Evolutionary conservation across 2,329 filamentous ascomycete species (phyloP).

Genomic region (Epicoccum sorghinum): DNA sequence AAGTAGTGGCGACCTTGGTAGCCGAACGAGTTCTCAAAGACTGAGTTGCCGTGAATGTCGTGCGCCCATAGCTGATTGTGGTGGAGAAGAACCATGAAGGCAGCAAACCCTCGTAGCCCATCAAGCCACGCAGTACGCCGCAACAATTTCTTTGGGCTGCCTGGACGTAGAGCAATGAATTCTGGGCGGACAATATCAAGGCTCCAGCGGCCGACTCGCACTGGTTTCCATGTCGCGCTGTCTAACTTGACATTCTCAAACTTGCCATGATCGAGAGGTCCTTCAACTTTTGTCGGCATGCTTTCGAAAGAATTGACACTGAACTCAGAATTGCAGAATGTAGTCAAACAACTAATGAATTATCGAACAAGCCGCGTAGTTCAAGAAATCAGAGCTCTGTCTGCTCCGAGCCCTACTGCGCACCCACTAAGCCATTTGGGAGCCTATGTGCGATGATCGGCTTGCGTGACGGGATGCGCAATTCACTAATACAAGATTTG

Average conservation of each 20-base stretch:
- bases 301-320: background rate
- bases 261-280: constrained; percentile 33
- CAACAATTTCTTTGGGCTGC: constrained; percentile 27
- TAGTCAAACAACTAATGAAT: background rate
- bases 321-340: background rate
- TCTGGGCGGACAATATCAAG: constrained; percentile 40
- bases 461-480: background rate
- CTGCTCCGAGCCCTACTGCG: background rate
- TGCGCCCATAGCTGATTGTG: constrained; percentile 56
- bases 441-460: constrained; percentile 1
- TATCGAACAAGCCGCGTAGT: background rate
- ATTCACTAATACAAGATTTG: background rate
- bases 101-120: constrained; percentile 70
- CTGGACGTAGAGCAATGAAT: constrained; percentile 32
- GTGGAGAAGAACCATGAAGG: constrained; percentile 69
- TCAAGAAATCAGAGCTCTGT: background rate
- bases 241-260: constrained; percentile 35
- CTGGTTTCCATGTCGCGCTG: constrained; percentile 35
- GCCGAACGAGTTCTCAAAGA: constrained; percentile 46
- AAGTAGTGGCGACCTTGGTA: constrained; percentile 41
- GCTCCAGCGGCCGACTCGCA: constrained; percentile 36
- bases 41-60: constrained; percentile 55
- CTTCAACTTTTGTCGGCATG: constrained; percentile 40
- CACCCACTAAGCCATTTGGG: constrained; percentile 5
- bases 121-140: constrained; percentile 56